Evolutionary conservation across 805 yeast species (phyloP), one percentile per base, ranked within the genome.

Genomic region (Kregervanrija fluxuum): DNA sequence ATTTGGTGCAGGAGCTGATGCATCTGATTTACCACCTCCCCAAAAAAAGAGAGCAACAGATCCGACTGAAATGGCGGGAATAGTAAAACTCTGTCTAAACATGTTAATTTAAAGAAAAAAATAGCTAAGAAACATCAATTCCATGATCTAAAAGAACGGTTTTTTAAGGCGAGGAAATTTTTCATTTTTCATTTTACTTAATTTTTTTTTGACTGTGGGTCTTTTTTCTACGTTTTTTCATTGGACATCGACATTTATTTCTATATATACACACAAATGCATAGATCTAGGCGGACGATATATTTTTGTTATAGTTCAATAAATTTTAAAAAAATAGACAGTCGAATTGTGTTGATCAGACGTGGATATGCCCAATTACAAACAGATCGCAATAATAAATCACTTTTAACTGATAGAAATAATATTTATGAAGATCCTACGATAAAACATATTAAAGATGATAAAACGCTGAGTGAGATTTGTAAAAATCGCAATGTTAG

Each of bases 21-120:
- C 42, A 12, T 54, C 40, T 12, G 53, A 38, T 14, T 48, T 43
- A 1, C 57, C 56, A 13, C 56, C 48, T n/a, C 61, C 63, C 58
- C 62, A 60, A 40, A 61, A 61, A 35, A 47, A 61, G 2, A 55
- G 47, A 1, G 61, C 61, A 4, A 53, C 33, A 2, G 62, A 55
- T 3, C 52, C 55, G 2, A 61, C 31, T 1, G 64, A 44, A 5
- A 54, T 13, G 11, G 52, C 48, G 2, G 62, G 54, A 9, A 50
- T 17, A 1, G 47, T 37, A 22, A 48, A 30, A 3, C 47, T 32
- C 28, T 33, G 50, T 35, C 46, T 52, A 30, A 52, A 52, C 55
- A 52, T 52, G 8, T 2, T 22, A 5, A 22, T 33, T 4, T 33
- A n/a, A 13, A 8, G 10, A 10, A 15, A 30, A 30, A 33, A 17